phyloP scores from a whole-genome alignment of 768 basidiomycete genomes.

The Cubamyces sp. region DNA sequence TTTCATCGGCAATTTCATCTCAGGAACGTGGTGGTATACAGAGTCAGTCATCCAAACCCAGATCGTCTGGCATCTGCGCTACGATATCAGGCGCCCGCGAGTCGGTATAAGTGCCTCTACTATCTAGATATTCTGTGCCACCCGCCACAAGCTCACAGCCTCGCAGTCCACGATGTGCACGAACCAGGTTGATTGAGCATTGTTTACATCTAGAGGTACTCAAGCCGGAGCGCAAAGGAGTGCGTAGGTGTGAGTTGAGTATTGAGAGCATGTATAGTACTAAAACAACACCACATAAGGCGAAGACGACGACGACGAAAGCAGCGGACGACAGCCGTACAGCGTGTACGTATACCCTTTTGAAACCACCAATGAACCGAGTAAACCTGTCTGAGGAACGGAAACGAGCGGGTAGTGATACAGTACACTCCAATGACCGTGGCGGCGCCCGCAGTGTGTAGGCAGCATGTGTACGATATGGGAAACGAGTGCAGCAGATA shows the following conservation, averaged over 20 bases:
- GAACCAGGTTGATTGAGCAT: no score
- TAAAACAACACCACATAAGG: constrained; percentile 18
- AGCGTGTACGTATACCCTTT: constrained; percentile 19
- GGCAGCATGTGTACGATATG: constrained; percentile 7
- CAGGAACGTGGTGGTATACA: no score
- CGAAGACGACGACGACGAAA: neutral
- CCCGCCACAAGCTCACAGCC: no score
- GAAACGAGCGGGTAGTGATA: constrained; percentile 21
- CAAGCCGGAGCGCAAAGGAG: neutral
- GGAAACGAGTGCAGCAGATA: neutral
- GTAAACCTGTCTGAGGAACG: constrained; percentile 6
- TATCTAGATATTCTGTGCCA: no score
- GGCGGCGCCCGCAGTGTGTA: constrained; percentile 8
- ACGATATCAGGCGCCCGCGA: no score
- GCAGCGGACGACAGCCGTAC: constrained; percentile 16
- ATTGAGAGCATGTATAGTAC: neutral
- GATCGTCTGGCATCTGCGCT: no score
- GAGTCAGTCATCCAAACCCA: no score
- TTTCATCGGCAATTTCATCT: no score
- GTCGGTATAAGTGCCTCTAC: no score
- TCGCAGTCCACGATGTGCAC: no score
- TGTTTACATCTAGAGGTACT: constrained; percentile 6
- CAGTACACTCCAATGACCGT: constrained; percentile 25
- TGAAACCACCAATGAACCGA: constrained; percentile 1
- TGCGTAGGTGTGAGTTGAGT: neutral